phyloP scores from a whole-genome alignment of 192 early-diverging fungal species.

The Backusella luteola region DNA sequence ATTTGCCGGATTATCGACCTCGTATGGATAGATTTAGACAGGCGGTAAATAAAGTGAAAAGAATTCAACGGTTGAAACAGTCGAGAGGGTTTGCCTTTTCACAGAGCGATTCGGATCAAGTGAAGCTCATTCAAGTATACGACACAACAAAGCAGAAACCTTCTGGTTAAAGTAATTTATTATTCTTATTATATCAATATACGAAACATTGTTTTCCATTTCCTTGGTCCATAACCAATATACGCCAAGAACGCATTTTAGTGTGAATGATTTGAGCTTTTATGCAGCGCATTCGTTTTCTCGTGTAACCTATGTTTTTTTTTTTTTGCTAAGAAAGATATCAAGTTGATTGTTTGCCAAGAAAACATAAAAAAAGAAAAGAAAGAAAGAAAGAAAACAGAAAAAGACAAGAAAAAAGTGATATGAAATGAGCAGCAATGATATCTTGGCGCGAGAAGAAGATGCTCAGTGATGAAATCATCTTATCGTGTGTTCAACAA shows the following conservation, averaged over 20 bases:
- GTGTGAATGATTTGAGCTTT: not conserved
- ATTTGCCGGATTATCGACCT: constrained; percentile 96
- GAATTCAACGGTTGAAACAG: constrained; percentile 87
- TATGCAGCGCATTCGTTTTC: not conserved
- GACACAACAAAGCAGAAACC: constrained; percentile 56
- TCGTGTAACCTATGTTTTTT: not conserved
- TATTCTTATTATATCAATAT: not conserved
- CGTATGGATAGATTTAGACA: constrained; percentile 97
- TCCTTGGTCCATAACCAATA: not conserved
- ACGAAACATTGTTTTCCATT: not conserved
- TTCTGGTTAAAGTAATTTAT: constrained; percentile 34
- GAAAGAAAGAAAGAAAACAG: not conserved
- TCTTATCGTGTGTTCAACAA: not conserved
- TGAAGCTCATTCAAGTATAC: constrained; percentile 46
- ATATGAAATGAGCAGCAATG: not conserved
- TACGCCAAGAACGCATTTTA: not conserved
- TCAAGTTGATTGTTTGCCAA: not conserved
- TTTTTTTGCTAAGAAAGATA: not conserved
- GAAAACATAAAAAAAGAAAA: not conserved
- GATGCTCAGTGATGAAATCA: not conserved
- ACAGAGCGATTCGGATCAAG: constrained; percentile 94
- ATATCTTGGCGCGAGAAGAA: not conserved
- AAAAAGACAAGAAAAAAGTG: not conserved
- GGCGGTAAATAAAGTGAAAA: constrained; percentile 94
- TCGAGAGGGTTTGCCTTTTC: constrained; percentile 95